Evolutionary conservation across 805 yeast species (phyloP).

Genomic region (Sugiyamaella floridensis): DNA sequence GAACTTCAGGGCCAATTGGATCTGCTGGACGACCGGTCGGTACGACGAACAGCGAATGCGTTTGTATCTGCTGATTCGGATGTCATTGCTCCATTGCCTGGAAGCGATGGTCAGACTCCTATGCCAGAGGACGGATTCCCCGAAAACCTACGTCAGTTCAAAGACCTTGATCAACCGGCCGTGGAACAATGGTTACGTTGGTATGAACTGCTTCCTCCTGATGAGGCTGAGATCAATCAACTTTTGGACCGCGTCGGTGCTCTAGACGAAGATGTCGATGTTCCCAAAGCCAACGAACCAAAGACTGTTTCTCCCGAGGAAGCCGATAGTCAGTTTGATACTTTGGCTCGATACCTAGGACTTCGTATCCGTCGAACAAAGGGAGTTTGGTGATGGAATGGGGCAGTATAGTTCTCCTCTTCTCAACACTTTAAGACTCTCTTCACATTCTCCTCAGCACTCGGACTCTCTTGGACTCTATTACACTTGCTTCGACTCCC

Average conservation of each 20-base stretch:
- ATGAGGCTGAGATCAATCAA: constrained; percentile 47
- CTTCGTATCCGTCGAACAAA: constrained; percentile 46
- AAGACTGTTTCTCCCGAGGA: constrained; percentile 40
- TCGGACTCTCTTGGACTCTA: too few relatives aligned
- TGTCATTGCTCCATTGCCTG: constrained; percentile 60
- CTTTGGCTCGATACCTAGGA: constrained; percentile 65
- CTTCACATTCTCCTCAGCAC: too few relatives aligned
- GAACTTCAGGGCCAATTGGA: constrained; percentile 87
- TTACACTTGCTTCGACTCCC: too few relatives aligned
- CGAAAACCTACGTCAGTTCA: constrained; percentile 46
- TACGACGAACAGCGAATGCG: constrained; percentile 63
- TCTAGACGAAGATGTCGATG: constrained; percentile 36
- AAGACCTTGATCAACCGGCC: constrained; percentile 37
- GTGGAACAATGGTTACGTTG: constrained; percentile 56
- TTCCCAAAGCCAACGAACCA: constrained; percentile 25
- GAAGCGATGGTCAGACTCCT: constrained; percentile 72
- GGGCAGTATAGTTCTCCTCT: too few relatives aligned
- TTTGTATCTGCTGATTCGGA: constrained; percentile 38
- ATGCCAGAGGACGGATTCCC: constrained; percentile 43
- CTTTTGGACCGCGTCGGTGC: constrained; percentile 35
- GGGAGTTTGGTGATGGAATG: constrained; percentile 45
- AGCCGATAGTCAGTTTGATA: constrained; percentile 49
- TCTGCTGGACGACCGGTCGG: constrained; percentile 62
- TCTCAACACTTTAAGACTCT: too few relatives aligned
- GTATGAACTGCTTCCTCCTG: constrained; percentile 71